Conservation (phyloP, 805 yeast species). For the Candida broadrunensis region DNA sequence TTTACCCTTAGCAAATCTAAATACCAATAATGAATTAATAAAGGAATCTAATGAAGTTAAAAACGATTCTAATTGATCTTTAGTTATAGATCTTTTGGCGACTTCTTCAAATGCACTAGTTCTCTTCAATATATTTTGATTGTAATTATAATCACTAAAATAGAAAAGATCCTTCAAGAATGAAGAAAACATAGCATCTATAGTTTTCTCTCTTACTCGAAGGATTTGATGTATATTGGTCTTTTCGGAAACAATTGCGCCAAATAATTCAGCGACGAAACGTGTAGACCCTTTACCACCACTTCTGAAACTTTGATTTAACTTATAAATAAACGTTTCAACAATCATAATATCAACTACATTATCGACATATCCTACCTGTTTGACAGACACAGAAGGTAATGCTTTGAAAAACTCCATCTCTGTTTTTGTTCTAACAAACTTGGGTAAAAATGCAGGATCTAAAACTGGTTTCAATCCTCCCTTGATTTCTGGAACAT, state of each 20-base stretch:
- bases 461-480: neutral
- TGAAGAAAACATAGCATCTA: constrained; percentile 26
- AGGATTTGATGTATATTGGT: constrained; percentile 15
- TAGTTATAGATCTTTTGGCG: constrained; percentile 22
- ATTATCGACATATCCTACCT: neutral
- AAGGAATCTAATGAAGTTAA: constrained; percentile 19
- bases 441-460: neutral
- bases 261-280: constrained; percentile 24
- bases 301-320: constrained; percentile 20
- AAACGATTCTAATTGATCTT: constrained; percentile 18
- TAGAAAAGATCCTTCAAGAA: constrained; percentile 26
- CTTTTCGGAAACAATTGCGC: constrained; percentile 15
- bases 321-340: constrained; percentile 32
- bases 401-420: neutral
- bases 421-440: neutral
- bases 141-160: constrained; percentile 25
- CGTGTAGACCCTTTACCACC: constrained; percentile 16
- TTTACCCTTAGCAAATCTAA: neutral
- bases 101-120: constrained; percentile 11
- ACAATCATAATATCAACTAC: constrained; percentile 24
- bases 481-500: neutral
- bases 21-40: constrained; percentile 19
- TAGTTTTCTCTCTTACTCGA: constrained; percentile 24
- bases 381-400: neutral
- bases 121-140: constrained; percentile 10